phyloP scores from a whole-genome alignment of 2,329 filamentous ascomycete genomes.

The Zalaria sp. region DNA sequence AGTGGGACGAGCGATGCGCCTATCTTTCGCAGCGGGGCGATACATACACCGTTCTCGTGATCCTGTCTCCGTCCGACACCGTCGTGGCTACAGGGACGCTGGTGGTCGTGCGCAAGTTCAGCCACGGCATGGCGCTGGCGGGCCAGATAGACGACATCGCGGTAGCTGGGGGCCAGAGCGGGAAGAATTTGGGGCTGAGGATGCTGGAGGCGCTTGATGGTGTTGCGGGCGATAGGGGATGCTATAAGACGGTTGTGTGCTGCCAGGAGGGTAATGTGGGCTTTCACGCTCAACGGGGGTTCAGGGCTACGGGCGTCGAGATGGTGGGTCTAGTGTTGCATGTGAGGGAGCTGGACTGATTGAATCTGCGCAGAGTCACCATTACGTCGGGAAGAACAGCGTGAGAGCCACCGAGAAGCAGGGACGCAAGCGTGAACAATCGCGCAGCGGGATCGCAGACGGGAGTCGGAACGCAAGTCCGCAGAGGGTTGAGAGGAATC shows the following conservation, averaged over 20 bases:
- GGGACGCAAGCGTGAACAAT: too few species aligned
- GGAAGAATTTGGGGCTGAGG: conserved; percentile 12
- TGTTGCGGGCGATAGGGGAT: conserved; percentile 9
- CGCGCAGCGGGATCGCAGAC: not conserved
- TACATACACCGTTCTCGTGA: conserved; percentile 9
- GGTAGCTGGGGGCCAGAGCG: conserved; percentile 9
- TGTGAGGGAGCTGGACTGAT: too few species aligned
- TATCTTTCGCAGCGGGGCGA: conserved; percentile 6
- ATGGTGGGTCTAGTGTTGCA: not conserved
- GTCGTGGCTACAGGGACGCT: conserved; percentile 11
- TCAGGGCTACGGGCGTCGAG: conserved; percentile 4
- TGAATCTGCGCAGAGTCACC: not conserved
- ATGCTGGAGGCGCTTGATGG: conserved; percentile 10
- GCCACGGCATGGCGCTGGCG: conserved; percentile 4
- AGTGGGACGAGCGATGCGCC: conserved; percentile 11
- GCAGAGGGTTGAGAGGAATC: not conserved
- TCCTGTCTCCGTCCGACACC: conserved; percentile 6
- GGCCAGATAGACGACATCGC: conserved; percentile 11
- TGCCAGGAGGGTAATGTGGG: conserved; percentile 9
- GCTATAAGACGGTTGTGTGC: conserved; percentile 9
- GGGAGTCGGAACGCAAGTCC: not conserved
- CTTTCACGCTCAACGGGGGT: conserved; percentile 10
- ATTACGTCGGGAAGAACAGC: conserved; percentile 2
- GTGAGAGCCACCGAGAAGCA: not conserved
- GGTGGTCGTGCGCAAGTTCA: conserved; percentile 11